These are phyloP conservation scores for Entelexis paramagnoliae DNA, from an alignment of 1,139 yeast species.

Conservation along the genomic window DNA sequence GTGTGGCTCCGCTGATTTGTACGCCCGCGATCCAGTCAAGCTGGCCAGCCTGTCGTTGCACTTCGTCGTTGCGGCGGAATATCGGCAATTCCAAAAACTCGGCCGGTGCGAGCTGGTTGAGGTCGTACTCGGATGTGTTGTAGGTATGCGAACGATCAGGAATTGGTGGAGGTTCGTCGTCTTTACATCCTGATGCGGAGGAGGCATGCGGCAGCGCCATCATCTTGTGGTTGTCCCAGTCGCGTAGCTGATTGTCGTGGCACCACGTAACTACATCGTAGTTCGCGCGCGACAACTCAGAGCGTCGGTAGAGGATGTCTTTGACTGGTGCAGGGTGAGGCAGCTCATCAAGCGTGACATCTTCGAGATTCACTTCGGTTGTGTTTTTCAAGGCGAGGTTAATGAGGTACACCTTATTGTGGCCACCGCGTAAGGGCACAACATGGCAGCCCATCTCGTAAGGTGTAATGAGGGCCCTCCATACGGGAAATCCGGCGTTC, in stretches of 20 bases:
- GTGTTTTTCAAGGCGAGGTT: slow-evolving; percentile 30
- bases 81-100: slow-evolving; percentile 16
- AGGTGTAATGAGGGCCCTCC: slow-evolving; percentile 80
- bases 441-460: slow-evolving; percentile 87
- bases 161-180: slow-evolving; percentile 11
- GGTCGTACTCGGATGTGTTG: slow-evolving; percentile 16
- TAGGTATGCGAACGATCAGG: slow-evolving; percentile 2
- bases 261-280: slow-evolving; percentile 91
- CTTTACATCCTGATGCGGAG: slow-evolving; percentile 21
- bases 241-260: slow-evolving; percentile 68
- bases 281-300: slow-evolving; percentile 29
- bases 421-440: slow-evolving; percentile 85
- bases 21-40: slow-evolving; percentile 93
- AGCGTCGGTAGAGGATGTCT: slow-evolving; percentile 16
- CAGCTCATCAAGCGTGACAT: slow-evolving; percentile 41
- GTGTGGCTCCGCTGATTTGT: background rate
- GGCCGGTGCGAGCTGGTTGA: background rate
- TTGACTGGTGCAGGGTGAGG: slow-evolving; percentile 56
- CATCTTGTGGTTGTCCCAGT: slow-evolving; percentile 45
- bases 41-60: slow-evolving; percentile 43
- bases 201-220: slow-evolving; percentile 17
- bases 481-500: slow-evolving; percentile 69
- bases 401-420: slow-evolving; percentile 59
- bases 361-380: slow-evolving; percentile 17
- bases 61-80: slow-evolving; percentile 1